Base-by-base conservation (phyloP, 1,139 yeast genomes). In the Spencermartinsiella ligniputridi region DNA sequence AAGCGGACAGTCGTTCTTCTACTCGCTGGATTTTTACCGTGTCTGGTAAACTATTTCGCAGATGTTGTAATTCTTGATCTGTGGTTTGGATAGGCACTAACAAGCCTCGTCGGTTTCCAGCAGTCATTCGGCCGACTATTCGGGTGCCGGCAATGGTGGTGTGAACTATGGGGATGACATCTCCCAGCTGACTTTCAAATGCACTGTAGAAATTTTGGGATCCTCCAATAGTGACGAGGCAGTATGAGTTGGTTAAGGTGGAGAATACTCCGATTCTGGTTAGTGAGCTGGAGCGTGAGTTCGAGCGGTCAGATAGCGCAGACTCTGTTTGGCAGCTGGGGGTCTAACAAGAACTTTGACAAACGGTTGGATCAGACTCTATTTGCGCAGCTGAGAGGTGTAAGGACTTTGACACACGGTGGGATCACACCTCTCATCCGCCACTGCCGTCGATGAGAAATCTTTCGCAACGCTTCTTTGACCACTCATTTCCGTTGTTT, bases 131-230 rank as follows among this genome's bases (percentile, higher is more conserved):
- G 56, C 99, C 99, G 50, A 94, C 87, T 55, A 94, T 94, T 70
- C 98, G 84, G 57, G 96, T 89, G 56, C 98, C 98, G 37, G 97
- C 97, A 60, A 94, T 92, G 51, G 98, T 92, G 46, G 97, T 87
- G 65, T 92, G 97, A 52, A 88, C 94, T 61, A 92, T 89, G 47
- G 98, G 98, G 51, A 94, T 81, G 48, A 88, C 90, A 69, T 90
- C 97, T 50, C 97, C 97, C 54, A 94, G 75, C 69, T 92, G 97
- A 47, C 96, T 96, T 73, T 94, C 98, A 64, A 92, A 92, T 35
- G 97, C 95, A 52, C 97, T 72, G 72, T 92, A 94, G 62, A 94
- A 94, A 73, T 94, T 94, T 70, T 94, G 97, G 38, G 97, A 88
- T 29, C 97, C 97, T 51, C 98, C 98, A 46, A 94, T 90, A 13